Evolutionary conservation across 2,329 filamentous ascomycete genomes (phyloP).

Genomic region (Stachybotrys elegans): DNA sequence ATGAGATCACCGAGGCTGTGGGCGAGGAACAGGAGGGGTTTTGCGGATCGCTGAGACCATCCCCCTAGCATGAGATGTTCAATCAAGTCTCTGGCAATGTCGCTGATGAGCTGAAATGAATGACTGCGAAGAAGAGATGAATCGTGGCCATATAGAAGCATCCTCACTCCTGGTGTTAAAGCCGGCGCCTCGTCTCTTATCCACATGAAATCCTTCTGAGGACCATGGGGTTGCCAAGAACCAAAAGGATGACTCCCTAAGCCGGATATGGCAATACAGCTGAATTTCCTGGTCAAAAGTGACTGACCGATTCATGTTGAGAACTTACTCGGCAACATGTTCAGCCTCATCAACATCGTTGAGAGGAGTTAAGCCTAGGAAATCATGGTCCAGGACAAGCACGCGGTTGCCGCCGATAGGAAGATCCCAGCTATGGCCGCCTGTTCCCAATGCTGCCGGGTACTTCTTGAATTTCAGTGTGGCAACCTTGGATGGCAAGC

Average conservation of each 20-base stretch:
- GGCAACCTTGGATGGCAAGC: too few relatives aligned
- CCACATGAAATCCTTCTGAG: background rate
- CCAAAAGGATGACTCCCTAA: constrained; percentile 1
- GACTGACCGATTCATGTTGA: background rate
- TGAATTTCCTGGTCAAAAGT: background rate
- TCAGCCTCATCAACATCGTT: background rate
- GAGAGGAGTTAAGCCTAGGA: background rate
- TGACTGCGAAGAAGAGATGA: background rate
- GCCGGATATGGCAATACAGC: background rate
- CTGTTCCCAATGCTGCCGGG: too few relatives aligned
- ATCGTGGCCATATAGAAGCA: background rate
- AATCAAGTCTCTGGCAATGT: background rate
- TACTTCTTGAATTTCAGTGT: too few relatives aligned
- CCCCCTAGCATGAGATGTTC: background rate
- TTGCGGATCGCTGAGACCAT: background rate
- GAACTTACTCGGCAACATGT: background rate
- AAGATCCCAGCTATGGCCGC: background rate
- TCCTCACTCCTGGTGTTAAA: background rate
- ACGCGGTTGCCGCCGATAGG: too few relatives aligned
- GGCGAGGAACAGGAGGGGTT: background rate
- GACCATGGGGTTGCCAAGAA: constrained; percentile 1
- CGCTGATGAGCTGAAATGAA: background rate
- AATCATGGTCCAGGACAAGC: background rate
- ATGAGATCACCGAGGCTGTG: background rate
- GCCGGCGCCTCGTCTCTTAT: background rate